A percentile compares a stretch with the other conserved stretches of the same genome.
phyloP scores from a whole-genome alignment of 768 basidiomycete genomes.

The Termitomyces sp. region DNA sequence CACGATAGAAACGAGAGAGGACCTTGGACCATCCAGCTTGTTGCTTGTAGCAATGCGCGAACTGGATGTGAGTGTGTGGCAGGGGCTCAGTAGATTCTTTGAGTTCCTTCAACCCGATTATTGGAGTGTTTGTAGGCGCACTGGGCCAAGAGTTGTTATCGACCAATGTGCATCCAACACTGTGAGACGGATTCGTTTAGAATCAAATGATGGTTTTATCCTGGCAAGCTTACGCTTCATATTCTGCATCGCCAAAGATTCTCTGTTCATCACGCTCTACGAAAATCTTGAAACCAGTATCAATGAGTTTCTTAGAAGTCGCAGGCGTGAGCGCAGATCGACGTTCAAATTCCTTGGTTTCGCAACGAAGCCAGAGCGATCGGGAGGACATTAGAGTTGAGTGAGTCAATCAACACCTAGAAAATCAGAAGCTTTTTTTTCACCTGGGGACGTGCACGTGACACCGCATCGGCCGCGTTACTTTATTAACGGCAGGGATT shows the following conservation, averaged over 20 bases:
- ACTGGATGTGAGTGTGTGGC: slow-evolving; percentile 94
- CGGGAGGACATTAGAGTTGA: slow-evolving; percentile 43
- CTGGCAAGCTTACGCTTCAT: slow-evolving; percentile 72
- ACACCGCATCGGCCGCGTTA: no score
- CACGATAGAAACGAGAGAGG: slow-evolving; percentile 81
- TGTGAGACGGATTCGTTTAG: slow-evolving; percentile 29
- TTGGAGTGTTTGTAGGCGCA: slow-evolving; percentile 72
- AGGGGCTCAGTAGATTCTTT: slow-evolving; percentile 78
- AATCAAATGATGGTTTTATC: not conserved
- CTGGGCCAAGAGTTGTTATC: slow-evolving; percentile 86
- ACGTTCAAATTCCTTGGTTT: slow-evolving; percentile 93
- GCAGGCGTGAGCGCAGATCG: slow-evolving; percentile 92
- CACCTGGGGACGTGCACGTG: not conserved
- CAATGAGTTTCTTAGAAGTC: slow-evolving; percentile 84
- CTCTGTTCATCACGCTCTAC: slow-evolving; percentile 94
- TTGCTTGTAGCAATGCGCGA: slow-evolving; percentile 96
- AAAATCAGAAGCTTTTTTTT: no score
- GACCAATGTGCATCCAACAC: slow-evolving; percentile 88
- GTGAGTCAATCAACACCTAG: slow-evolving; percentile 12
- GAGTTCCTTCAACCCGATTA: slow-evolving; percentile 98
- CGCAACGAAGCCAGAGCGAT: slow-evolving; percentile 91
- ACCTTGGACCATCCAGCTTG: slow-evolving; percentile 92
- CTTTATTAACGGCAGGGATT: no score
- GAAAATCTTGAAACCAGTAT: slow-evolving; percentile 84
- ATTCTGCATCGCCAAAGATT: slow-evolving; percentile 93